Conservation (phyloP, 257 asterid species). For the Plantago ovata region DNA sequence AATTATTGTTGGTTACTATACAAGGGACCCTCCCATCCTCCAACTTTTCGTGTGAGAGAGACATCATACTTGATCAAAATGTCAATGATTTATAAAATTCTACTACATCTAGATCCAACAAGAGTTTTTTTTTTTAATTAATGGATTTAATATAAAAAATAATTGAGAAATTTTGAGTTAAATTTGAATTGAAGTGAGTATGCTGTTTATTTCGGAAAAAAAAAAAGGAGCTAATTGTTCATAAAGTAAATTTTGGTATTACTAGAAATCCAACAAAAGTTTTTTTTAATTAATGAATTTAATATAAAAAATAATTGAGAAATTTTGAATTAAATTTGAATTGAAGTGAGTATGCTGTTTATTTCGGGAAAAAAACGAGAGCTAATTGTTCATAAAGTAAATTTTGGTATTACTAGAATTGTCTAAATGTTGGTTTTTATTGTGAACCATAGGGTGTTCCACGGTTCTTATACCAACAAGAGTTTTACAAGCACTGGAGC, state of each 20-base stretch:
- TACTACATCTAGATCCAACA: background rate
- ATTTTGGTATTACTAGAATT: background rate
- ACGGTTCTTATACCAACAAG: conserved; percentile 83
- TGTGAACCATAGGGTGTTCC: conserved; percentile 46
- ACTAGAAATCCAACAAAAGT: too few relatives aligned
- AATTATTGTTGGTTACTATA: conserved; percentile 12
- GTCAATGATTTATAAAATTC: background rate
- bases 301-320: too few relatives aligned
- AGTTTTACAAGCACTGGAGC: conserved; percentile 64
- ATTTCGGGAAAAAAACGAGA: too few relatives aligned
- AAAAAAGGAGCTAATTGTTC: too few relatives aligned
- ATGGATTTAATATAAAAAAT: too few relatives aligned
- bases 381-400: background rate
- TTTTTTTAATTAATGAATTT: too few relatives aligned
- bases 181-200: too few relatives aligned
- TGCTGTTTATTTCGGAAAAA: too few relatives aligned
- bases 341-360: too few relatives aligned
- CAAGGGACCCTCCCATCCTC: background rate
- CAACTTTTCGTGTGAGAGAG: background rate
- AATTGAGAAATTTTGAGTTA: too few relatives aligned
- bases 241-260: background rate
- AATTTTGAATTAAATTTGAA: too few relatives aligned
- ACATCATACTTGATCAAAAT: background rate
- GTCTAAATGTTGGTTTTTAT: background rate
- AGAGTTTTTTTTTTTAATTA: too few relatives aligned